Evolutionary conservation across 1,284 basidiomycete genomes (phyloP).

Genomic region (Ceratobasidium sp.): DNA sequence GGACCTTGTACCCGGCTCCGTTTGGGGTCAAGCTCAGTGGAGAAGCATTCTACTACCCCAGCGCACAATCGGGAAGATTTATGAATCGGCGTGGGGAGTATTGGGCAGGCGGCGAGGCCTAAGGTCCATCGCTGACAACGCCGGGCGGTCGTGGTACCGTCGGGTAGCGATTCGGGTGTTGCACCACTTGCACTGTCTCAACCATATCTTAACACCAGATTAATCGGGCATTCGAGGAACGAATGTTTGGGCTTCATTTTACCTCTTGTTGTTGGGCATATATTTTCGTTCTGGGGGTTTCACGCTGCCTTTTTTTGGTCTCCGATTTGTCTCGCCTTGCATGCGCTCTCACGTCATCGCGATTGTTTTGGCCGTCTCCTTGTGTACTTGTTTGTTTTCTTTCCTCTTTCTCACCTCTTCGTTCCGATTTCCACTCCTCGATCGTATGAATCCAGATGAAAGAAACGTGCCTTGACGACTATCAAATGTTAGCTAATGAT

Average conservation of each 20-base stretch:
- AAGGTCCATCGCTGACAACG: slow-evolving; percentile 2
- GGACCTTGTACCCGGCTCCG: slow-evolving; percentile 25
- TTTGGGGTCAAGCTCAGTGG: slow-evolving; percentile 29
- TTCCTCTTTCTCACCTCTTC: background rate
- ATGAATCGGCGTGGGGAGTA: slow-evolving; percentile 39
- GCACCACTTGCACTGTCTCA: background rate
- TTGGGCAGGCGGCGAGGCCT: slow-evolving; percentile 33
- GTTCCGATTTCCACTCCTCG: background rate
- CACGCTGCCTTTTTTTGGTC: background rate
- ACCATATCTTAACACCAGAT: slow-evolving; percentile 3
- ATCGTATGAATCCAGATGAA: slow-evolving; percentile 32
- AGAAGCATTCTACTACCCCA: slow-evolving; percentile 34
- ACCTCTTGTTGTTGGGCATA: slow-evolving; percentile 5
- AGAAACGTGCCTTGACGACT: slow-evolving; percentile 27
- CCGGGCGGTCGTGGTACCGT: background rate
- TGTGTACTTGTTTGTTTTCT: slow-evolving; percentile 1
- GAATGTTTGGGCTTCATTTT: background rate
- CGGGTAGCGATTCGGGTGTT: background rate
- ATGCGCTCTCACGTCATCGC: slow-evolving; percentile 1
- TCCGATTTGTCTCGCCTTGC: background rate
- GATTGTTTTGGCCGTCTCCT: background rate
- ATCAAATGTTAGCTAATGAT: slow-evolving; percentile 32
- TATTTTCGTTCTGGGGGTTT: slow-evolving; percentile 2
- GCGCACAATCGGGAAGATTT: slow-evolving; percentile 31
- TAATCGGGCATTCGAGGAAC: slow-evolving; percentile 9